Evolutionary conservation across 805 yeast species (phyloP), one percentile per base, ranked within the genome.

Genomic region (Myxozyma monticola): DNA sequence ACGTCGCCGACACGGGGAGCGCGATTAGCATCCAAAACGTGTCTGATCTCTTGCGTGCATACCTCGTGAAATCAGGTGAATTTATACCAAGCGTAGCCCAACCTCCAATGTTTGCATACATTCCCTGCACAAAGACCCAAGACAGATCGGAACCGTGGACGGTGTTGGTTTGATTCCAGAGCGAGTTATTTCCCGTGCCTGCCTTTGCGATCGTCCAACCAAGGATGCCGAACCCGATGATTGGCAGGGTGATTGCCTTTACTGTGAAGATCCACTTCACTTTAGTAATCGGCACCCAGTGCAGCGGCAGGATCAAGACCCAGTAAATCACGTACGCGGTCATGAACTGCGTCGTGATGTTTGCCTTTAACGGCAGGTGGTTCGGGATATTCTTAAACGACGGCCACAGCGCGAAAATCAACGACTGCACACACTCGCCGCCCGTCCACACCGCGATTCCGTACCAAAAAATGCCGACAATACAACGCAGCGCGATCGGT

Each of bases 191-290:
- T 3, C 51, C 51, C 3, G 42, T 12, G 9, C 48, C 48, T 14
- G 42, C 57, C 28, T 41, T 9, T 1, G 80, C 71, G 5, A 72
- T 68, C 57, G 80, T 78, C 96, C 96, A 89, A 30, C 87, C 76
- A 59, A 89, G 72, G 64, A 89, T 87, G 0, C 82, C 87, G 56
- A 90, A 73, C 35, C 93, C 95, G 0, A 95, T 96, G 53, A 84
- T 71, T 2, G 96, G 95, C 44, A 86, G 85, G 38, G 84, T 68
- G 59, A 79, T 75, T 1, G 96, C 85, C 67, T 89, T 89, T 45
- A 82, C 78, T 0, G 96, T 83, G 72, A 89, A 89, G 59, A 89
- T 73, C 69, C 88, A 93, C 64, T 95, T 80, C 50, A 89, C 79
- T 49, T 77, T 76, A 63, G 89, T 96, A 8, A 96, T 96, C 40